Evolutionary conservation across 2,329 filamentous ascomycete species (phyloP).

Genomic region (Aschersonia sp.): DNA sequence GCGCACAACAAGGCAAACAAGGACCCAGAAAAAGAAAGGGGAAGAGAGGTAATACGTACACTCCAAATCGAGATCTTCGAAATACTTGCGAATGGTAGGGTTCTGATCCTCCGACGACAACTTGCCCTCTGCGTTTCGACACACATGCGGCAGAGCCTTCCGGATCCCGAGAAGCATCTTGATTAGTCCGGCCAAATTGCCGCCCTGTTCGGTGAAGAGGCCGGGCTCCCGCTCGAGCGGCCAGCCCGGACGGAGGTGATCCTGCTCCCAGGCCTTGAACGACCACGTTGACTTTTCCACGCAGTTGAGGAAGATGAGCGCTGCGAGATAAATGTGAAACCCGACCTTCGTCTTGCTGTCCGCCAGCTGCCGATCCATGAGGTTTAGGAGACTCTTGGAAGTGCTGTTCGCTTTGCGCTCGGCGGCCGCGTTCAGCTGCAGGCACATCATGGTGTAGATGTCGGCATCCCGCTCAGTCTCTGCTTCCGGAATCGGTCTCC

Average conservation of each 20-base stretch:
- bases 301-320: conserved; percentile 48
- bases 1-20: too few relatives aligned
- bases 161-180: conserved; percentile 49
- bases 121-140: conserved; percentile 30
- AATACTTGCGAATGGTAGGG: conserved; percentile 33
- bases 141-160: conserved; percentile 40
- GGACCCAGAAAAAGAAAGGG: not conserved
- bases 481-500: conserved; percentile 33
- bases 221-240: conserved; percentile 42
- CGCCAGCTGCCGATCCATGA: conserved; percentile 46
- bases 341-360: conserved; percentile 45
- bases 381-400: conserved; percentile 41
- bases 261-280: conserved; percentile 53
- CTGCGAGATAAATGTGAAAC: conserved; percentile 46
- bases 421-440: conserved; percentile 49
- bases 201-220: conserved; percentile 43
- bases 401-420: conserved; percentile 48
- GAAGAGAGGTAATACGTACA: conserved; percentile 27
- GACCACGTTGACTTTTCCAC: conserved; percentile 56
- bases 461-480: conserved; percentile 35
- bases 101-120: conserved; percentile 32
- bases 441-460: conserved; percentile 45
- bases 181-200: conserved; percentile 41
- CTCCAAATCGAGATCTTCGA: conserved; percentile 39
- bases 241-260: conserved; percentile 43